Percentiles rank a stretch among this genome's conserved stretches.
phyloP scores from a whole-genome alignment of 2,329 filamentous ascomycete genomes.

The Cladosporium sp. region DNA sequence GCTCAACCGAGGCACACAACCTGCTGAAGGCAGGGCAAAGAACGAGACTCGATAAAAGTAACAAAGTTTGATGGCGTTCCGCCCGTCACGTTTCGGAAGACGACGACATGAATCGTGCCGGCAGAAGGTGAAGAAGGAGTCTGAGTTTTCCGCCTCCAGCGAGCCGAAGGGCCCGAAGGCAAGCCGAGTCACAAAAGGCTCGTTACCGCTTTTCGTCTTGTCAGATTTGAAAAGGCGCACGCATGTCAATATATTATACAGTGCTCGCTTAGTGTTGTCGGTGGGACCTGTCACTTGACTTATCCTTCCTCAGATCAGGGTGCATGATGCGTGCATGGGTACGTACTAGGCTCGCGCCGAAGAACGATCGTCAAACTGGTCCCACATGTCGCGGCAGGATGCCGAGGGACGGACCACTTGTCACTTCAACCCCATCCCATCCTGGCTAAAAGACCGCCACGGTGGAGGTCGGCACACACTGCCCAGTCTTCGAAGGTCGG shows the following conservation, averaged over 20 bases:
- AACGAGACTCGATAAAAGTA: background rate
- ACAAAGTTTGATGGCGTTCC: background rate
- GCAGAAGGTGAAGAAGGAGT: background rate
- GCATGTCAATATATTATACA: background rate
- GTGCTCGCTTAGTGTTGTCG: background rate
- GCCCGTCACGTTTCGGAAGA: background rate
- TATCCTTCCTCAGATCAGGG: background rate
- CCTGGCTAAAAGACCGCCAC: constrained; percentile 2
- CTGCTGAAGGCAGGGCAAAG: background rate
- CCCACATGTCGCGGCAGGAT: background rate
- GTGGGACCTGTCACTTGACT: background rate
- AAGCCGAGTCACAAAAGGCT: background rate
- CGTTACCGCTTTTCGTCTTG: background rate
- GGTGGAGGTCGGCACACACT: background rate
- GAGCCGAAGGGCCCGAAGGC: background rate
- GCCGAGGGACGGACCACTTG: background rate
- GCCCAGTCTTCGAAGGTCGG: background rate
- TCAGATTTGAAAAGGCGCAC: background rate
- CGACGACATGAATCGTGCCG: background rate
- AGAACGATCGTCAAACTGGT: constrained; percentile 4
- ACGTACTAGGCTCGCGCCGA: background rate
- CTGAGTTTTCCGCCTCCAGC: background rate
- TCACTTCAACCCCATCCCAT: constrained; percentile 1
- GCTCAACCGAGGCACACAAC: background rate
- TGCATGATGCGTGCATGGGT: background rate